phyloP scores from a whole-genome alignment of 257 asterid species.

The Cynanchum wilfordii region DNA sequence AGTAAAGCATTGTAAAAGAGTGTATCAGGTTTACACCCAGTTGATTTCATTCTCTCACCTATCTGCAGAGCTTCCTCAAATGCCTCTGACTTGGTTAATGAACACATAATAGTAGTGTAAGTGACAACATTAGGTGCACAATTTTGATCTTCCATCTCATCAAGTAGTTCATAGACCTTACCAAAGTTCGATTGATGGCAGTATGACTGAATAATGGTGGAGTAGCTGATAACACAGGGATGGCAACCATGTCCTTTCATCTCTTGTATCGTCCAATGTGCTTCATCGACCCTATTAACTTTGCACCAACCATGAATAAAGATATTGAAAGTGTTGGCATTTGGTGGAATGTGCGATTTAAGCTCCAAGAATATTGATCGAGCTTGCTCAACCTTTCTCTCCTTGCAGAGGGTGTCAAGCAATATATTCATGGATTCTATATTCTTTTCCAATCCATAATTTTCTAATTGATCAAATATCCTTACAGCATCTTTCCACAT shows the following conservation, averaged over 20 bases:
- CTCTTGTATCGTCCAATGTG: constrained; percentile 87
- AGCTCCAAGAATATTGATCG: constrained; percentile 56
- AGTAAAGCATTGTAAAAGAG: constrained; percentile 65
- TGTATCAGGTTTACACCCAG: constrained; percentile 63
- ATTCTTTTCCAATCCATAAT: constrained; percentile 54
- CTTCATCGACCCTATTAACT: constrained; percentile 72
- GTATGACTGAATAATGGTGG: constrained; percentile 61
- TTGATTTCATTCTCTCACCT: constrained; percentile 48
- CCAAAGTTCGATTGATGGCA: constrained; percentile 44
- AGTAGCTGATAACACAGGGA: constrained; percentile 75
- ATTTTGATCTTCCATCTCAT: constrained; percentile 64
- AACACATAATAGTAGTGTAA: constrained; percentile 69
- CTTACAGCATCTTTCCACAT: constrained; percentile 69
- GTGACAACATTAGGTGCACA: constrained; percentile 65
- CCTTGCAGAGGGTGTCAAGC: constrained; percentile 81
- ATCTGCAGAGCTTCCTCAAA: constrained; percentile 55
- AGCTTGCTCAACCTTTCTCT: constrained; percentile 54
- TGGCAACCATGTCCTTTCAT: constrained; percentile 68
- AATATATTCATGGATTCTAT: constrained; percentile 71
- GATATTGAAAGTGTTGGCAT: constrained; percentile 68
- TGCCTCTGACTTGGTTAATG: constrained; percentile 50
- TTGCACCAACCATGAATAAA: constrained; percentile 92
- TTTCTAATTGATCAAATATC: constrained; percentile 54
- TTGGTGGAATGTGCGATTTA: constrained; percentile 55
- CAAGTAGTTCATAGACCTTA: constrained; percentile 60